Conservation (phyloP, 768 basidiomycete species). For the Lyophyllum semitale region DNA sequence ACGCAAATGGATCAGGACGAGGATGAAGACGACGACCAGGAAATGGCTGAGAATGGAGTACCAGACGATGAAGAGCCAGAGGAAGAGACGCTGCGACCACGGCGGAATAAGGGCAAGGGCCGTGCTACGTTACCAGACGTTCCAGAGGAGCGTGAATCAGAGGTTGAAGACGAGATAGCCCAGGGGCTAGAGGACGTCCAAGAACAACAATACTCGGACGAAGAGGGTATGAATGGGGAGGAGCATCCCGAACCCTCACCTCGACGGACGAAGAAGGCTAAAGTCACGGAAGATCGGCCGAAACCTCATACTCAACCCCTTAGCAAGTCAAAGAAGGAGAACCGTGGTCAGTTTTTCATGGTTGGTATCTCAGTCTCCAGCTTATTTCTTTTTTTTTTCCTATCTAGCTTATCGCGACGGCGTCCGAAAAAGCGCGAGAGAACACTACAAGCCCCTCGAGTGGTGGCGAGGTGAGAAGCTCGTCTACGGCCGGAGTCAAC, state of each 20-base stretch:
- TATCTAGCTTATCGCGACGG: conserved; percentile 45
- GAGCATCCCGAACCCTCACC: conserved; percentile 27
- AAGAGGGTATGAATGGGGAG: conserved; percentile 33
- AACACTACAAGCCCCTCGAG: conserved; percentile 73
- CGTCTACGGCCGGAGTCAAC: conserved; percentile 64
- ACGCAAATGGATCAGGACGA: conserved; percentile 51
- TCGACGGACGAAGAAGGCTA: conserved; percentile 38
- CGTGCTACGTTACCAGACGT: conserved; percentile 25
- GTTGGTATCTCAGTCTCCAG: neutral
- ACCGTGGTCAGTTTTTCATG: conserved; percentile 30
- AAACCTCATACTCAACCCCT: conserved; percentile 21
- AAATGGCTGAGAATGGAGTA: conserved; percentile 25
- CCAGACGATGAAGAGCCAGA: conserved; percentile 35
- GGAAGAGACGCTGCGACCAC: conserved; percentile 25
- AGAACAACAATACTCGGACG: conserved; percentile 29
- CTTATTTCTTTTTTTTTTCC: neutral
- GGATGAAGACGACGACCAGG: conserved; percentile 39
- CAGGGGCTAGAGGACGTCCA: conserved; percentile 39
- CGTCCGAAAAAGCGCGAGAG: conserved; percentile 71
- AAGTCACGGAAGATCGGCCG: conserved; percentile 23
- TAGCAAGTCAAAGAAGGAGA: conserved; percentile 41
- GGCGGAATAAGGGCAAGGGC: conserved; percentile 16
- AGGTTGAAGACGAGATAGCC: conserved; percentile 45
- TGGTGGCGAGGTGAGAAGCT: conserved; percentile 94
- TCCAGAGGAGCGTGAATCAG: conserved; percentile 46